Evolutionary conservation across 345 rosid species (phyloP).

Genomic region (Abelmoschus esculentus): DNA sequence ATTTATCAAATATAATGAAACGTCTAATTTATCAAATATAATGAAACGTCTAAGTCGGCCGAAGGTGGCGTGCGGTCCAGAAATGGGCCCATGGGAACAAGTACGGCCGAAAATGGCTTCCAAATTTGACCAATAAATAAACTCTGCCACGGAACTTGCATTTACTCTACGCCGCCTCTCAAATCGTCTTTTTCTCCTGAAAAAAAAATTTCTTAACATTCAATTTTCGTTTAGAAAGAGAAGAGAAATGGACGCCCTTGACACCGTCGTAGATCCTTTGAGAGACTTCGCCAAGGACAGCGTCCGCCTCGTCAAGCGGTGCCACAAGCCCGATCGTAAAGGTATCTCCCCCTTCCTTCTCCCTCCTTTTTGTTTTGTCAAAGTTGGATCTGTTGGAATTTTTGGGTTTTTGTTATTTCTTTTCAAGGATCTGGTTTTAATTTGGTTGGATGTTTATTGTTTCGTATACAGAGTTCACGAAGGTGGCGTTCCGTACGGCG

Average conservation of each 20-base stretch:
- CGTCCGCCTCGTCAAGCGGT: slow-evolving; percentile 51
- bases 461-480: slow-evolving; percentile 43
- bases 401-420: neutral
- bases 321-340: slow-evolving; percentile 80
- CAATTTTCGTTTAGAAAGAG: neutral
- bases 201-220: neutral
- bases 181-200: neutral
- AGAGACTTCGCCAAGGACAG: slow-evolving; percentile 37
- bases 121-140: neutral
- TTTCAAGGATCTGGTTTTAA: neutral
- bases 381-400: neutral
- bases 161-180: neutral
- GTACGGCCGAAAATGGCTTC: neutral
- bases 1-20: too few relatives aligned
- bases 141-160: neutral
- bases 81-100: neutral
- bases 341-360: slow-evolving; percentile 17
- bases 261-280: slow-evolving; percentile 57
- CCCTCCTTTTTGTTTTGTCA: neutral
- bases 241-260: slow-evolving; percentile 55
- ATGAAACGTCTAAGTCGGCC: neutral
- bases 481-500: slow-evolving; percentile 77
- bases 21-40: neutral
- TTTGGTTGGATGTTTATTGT: neutral
- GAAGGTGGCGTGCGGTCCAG: neutral